These are phyloP conservation scores for Leishmania amazonensis DNA, from an alignment of 208 protist genomes.

Conservation along the genomic window DNA sequence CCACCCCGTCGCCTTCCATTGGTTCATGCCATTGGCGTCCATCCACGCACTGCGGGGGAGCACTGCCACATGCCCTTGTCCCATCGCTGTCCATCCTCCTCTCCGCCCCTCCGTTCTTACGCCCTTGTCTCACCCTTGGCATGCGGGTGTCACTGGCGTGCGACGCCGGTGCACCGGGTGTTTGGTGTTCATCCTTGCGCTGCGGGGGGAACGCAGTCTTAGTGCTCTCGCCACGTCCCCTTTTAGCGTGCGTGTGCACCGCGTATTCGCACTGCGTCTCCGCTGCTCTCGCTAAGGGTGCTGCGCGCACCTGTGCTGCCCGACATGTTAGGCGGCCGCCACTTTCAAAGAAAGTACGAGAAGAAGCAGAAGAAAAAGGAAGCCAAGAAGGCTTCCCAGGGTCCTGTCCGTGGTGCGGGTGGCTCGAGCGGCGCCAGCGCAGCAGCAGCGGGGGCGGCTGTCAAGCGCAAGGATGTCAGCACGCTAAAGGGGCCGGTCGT, in stretches of 20 bases:
- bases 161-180: neutral
- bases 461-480: slow-evolving; percentile 44
- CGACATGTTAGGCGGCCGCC: slow-evolving; percentile 64
- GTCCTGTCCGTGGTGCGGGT: neutral
- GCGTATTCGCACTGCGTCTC: neutral
- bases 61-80: neutral
- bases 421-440: neutral
- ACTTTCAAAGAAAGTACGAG: slow-evolving; percentile 71
- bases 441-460: neutral
- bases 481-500: slow-evolving; percentile 81
- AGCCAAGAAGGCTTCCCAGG: slow-evolving; percentile 37
- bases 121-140: neutral
- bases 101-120: neutral
- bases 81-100: neutral
- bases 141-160: neutral
- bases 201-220: neutral
- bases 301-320: neutral
- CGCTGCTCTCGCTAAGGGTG: neutral
- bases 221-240: neutral
- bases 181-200: neutral
- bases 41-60: neutral
- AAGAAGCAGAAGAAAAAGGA: slow-evolving; percentile 71
- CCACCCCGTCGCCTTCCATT: neutral
- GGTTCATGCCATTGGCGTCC: neutral
- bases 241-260: neutral